Base-by-base conservation (phyloP, 179 eudicot species). In the Drosera spatulata region DNA sequence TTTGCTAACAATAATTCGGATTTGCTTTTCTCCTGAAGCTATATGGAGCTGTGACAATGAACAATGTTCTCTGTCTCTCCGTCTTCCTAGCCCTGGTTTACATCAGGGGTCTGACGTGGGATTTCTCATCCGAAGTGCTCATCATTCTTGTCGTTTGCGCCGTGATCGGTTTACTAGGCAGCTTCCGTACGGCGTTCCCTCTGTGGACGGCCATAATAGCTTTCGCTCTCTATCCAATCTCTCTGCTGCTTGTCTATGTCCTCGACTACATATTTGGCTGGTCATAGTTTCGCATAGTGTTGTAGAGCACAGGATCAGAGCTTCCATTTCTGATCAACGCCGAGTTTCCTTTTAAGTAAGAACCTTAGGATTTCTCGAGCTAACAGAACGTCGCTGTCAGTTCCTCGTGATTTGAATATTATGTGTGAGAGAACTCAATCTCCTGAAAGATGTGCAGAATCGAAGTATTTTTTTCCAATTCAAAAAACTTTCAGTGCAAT, bases 1-100 rank as follows among this genome's bases (percentile, higher is more conserved):
- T 42, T 13, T 46, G 15, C 10, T 13, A 60, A 41, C 41, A 8
- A 13, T 12, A 41, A 3, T 37, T 8, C 7, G 4, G 46, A 55
- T 5, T n/a, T 39, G 33, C 70, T 33, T 60, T 49, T 43, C 15
- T 60, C 13, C 45, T 79, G 73, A 84, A 91, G 98, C 6, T 91
- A 65, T 88, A 88, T 58, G 98, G 98, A 51, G 81, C 91, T 2
- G 98, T 75, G 65, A 91, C 98, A 3, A 88, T 91, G 96, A 91
- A 91, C 82, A 91, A 91, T 52, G 67, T 78, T 48, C 85, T 91
- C 6, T 85, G 96, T 62, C 81, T 91, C 39, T 75, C 98, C 0
- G 95, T 88, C 40, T 91, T 91, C 76, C 65, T 91, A 69, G 96
- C 87, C 2, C 69, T 91, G 33, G 95, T 91, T 50, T 91, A 88